Percentiles rank a stretch among this genome's conserved stretches.
These are phyloP conservation scores for Boletus sp. DNA, from an alignment of 768 basidiomycete species.

Conservation along the genomic window DNA sequence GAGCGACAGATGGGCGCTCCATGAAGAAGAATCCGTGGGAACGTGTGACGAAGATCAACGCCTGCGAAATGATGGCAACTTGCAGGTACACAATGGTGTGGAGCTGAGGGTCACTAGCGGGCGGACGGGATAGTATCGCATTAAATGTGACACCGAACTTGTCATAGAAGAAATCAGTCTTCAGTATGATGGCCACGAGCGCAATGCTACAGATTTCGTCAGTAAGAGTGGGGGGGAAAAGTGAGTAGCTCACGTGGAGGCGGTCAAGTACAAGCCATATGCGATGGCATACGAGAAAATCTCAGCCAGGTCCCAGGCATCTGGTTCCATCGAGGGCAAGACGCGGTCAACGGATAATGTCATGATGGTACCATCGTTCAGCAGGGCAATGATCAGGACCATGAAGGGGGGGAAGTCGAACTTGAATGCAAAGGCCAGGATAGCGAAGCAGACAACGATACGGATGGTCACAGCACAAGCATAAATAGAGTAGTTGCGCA, in stretches of 20 bases:
- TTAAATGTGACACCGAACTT: constrained; percentile 72
- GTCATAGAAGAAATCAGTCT: constrained; percentile 86
- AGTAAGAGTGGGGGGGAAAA: constrained; percentile 11
- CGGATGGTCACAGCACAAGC: constrained; percentile 96
- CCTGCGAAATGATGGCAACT: constrained; percentile 98
- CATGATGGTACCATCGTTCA: constrained; percentile 99
- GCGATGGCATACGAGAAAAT: constrained; percentile 95
- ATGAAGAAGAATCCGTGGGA: constrained; percentile 96
- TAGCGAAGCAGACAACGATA: constrained; percentile 96
- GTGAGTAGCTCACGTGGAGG: constrained; percentile 69
- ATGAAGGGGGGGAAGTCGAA: constrained; percentile 99
- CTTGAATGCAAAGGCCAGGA: constrained; percentile 93
- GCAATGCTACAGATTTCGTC: constrained; percentile 48
- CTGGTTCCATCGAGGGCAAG: constrained; percentile 86
- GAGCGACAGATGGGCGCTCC: constrained; percentile 88
- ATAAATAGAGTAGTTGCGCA: constrained; percentile 99
- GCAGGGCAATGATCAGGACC: constrained; percentile 94
- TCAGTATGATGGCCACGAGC: constrained; percentile 78
- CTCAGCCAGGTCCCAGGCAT: constrained; percentile 94
- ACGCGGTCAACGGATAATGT: constrained; percentile 95
- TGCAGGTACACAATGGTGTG: constrained; percentile 94
- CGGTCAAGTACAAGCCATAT: constrained; percentile 90
- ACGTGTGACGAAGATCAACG: constrained; percentile 94
- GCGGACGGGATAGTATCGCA: constrained; percentile 22
- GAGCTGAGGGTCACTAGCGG: constrained; percentile 61